Evolutionary conservation across 495 filamentous ascomycete species (phyloP), one percentile per base, ranked within the genome.

Genomic region (Lasiosphaeriaceae sp.): DNA sequence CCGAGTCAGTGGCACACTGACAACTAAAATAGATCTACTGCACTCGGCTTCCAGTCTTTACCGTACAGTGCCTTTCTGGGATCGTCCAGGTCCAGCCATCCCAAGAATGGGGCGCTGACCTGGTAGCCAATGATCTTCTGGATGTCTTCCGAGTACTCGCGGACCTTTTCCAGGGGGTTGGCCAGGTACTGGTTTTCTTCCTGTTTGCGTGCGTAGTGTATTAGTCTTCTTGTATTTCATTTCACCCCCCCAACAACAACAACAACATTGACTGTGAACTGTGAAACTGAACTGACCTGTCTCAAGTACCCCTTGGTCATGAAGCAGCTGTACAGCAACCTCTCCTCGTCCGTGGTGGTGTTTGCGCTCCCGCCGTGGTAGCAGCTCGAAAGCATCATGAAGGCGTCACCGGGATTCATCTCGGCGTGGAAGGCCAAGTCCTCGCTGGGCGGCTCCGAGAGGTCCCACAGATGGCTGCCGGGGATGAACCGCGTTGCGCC

Each of bases 401-500:
- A 66, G 2, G 56, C 66, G 61, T 73, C 69, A 3, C 72, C 71
- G 3, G 56, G 57, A 12, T 66, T 50, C 48, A 75, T 34, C 41
- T 72, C 71, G 4, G 67, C 59, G 51, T 58, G 66, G 20, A 58
- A 45, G 8, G 55, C 52, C n/a, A 59, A 12, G 9, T 62, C 50
- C 9, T 60, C 61, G 9, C 50, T 43, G 0, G 66, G 61, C 11
- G 65, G 57, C 11, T 51, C 26, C 16, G 24, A 19, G 23, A 54
- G 46, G 39, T 62, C 66, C 72, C 72, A 73, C 0, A 76, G 61
- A 58, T 77, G 73, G 43, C 57, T 64, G 11, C 68, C 59, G 9
- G 71, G 72, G 47, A 76, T 69, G 58, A 74, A 72, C 17, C 66
- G 57, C 6, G 73, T 76, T 22, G 67, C 73, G 11, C 73, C 74